Percentiles rank a stretch among this genome's conserved stretches.
phyloP scores from a whole-genome alignment of 441 rosid genomes.

The Croton laevigatus region DNA sequence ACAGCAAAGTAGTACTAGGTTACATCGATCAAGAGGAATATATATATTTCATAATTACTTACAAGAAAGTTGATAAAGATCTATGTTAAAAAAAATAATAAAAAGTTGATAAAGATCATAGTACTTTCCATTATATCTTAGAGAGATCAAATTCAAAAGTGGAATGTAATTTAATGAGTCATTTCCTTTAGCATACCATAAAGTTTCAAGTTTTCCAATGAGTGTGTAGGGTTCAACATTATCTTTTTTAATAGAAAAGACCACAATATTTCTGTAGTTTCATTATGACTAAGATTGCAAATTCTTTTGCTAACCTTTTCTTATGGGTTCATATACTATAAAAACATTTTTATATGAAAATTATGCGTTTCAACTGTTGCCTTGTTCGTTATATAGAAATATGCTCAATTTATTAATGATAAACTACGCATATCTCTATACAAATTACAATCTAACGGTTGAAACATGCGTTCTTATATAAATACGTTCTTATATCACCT shows the following conservation, averaged over 20 bases:
- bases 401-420: too few relatives aligned
- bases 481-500: too few relatives aligned
- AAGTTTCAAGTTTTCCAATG: slow-evolving; percentile 8
- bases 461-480: too few relatives aligned
- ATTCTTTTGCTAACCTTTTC: background rate
- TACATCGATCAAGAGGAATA: background rate
- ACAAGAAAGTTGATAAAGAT: too few relatives aligned
- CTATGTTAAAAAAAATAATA: too few relatives aligned
- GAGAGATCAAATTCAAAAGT: slow-evolving; percentile 2
- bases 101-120: slow-evolving; percentile 7
- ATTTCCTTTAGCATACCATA: background rate
- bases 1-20: background rate
- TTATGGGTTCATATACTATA: too few relatives aligned
- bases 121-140: background rate
- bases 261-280: slow-evolving; percentile 7
- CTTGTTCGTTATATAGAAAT: too few relatives aligned
- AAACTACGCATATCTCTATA: too few relatives aligned
- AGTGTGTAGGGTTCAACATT: background rate
- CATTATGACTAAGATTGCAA: slow-evolving; percentile 14
- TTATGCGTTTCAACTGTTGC: too few relatives aligned
- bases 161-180: background rate
- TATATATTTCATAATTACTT: background rate
- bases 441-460: too few relatives aligned
- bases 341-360: too few relatives aligned
- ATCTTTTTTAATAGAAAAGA: too few relatives aligned